Conservation (phyloP, 1,139 yeast species). For the Blastobotrys capitulatus region DNA sequence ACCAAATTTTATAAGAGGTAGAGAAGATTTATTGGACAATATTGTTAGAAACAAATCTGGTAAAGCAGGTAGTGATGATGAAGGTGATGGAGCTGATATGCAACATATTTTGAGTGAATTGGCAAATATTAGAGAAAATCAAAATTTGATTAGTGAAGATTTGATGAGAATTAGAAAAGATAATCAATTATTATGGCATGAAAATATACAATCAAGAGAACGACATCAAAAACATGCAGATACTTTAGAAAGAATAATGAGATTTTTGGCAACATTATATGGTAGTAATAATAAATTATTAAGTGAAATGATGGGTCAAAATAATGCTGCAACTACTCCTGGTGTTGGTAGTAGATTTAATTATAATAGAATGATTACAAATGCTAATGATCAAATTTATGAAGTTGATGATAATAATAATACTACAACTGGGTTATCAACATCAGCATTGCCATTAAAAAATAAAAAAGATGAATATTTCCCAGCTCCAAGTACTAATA, state of each 20-base stretch:
- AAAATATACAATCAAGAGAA: constrained; percentile 75
- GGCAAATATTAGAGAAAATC: constrained; percentile 71
- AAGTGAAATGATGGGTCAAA: constrained; percentile 21
- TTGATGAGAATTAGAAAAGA: constrained; percentile 76
- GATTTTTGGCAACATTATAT: constrained; percentile 79
- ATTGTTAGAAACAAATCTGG: constrained; percentile 50
- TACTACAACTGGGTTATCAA: neutral
- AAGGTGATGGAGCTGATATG: constrained; percentile 48
- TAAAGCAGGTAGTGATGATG: constrained; percentile 37
- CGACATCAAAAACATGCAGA: constrained; percentile 81
- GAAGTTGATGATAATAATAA: neutral
- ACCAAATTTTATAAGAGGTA: constrained; percentile 66
- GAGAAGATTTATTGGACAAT: constrained; percentile 69
- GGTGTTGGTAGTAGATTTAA: neutral
- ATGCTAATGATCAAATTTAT: constrained; percentile 1
- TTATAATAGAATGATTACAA: constrained; percentile 4
- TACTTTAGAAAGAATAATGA: constrained; percentile 78
- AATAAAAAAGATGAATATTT: constrained; percentile 1
- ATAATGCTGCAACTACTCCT: neutral
- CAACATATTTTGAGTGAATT: constrained; percentile 61
- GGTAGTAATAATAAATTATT: constrained; percentile 47
- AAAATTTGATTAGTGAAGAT: constrained; percentile 76
- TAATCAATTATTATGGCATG: constrained; percentile 88
- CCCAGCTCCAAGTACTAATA: neutral
- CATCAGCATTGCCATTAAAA: neutral